These are phyloP conservation scores for Suillus sp. DNA, from an alignment of 768 basidiomycete species.

Conservation along the genomic window DNA sequence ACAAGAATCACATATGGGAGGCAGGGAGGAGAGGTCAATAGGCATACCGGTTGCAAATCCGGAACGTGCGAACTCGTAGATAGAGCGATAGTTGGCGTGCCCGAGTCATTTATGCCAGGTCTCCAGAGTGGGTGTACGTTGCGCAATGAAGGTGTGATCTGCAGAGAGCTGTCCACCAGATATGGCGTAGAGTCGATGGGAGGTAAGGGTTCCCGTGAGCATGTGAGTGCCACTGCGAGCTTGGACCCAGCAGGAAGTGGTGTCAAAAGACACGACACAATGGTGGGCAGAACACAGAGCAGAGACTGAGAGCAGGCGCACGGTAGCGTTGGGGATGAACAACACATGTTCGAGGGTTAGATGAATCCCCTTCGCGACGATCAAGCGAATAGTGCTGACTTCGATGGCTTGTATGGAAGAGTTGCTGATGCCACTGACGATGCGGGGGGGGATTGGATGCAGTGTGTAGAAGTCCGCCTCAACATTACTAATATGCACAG, in stretches of 20 bases:
- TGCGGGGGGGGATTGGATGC: constrained; percentile 18
- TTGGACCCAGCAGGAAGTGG: too few relatives aligned
- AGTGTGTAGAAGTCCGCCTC: too few relatives aligned
- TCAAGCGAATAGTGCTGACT: constrained; percentile 28
- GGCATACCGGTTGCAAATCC: constrained; percentile 14
- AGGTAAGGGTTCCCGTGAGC: too few relatives aligned
- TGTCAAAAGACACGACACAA: too few relatives aligned
- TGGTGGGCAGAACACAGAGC: too few relatives aligned
- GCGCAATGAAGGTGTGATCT: constrained; percentile 21
- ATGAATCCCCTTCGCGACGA: constrained; percentile 15
- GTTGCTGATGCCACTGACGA: constrained; percentile 32
- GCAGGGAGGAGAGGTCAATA: neutral
- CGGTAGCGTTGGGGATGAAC: constrained; percentile 19
- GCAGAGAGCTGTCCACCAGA: neutral
- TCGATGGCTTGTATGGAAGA: constrained; percentile 27
- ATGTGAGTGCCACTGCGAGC: too few relatives aligned
- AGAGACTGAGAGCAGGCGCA: constrained; percentile 22
- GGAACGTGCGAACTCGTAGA: constrained; percentile 31
- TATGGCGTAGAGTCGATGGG: neutral
- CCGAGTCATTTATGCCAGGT: constrained; percentile 34
- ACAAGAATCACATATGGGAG: neutral
- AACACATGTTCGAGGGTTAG: constrained; percentile 18
- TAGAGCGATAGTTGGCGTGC: constrained; percentile 30
- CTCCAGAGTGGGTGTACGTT: constrained; percentile 16
- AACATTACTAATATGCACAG: too few relatives aligned